A percentile compares a stretch with the other conserved stretches of the same genome.
These are phyloP conservation scores for Podila epicladia DNA, from an alignment of 192 early-diverging fungal species.

Conservation along the genomic window DNA sequence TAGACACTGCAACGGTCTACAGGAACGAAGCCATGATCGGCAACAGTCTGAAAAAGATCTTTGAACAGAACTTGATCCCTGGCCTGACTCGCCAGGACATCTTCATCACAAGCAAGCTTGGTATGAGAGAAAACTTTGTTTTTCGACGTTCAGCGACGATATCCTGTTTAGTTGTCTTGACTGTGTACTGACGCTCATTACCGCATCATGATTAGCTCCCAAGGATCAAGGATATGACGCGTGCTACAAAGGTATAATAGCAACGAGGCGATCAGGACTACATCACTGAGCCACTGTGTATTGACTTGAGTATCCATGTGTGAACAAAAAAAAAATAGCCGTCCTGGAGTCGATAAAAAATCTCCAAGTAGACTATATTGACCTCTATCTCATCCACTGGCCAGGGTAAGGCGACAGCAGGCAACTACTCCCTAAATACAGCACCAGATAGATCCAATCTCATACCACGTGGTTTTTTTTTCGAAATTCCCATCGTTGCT, in stretches of 20 bases:
- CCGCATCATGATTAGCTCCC: constrained; percentile 56
- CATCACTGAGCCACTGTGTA: background rate
- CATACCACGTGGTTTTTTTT: constrained; percentile 5
- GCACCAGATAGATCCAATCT: background rate
- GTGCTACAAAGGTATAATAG: constrained; percentile 58
- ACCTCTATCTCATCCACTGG: constrained; percentile 84
- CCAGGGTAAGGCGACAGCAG: constrained; percentile 60
- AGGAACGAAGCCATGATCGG: constrained; percentile 72
- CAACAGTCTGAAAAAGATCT: constrained; percentile 54
- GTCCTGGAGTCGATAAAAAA: constrained; percentile 62
- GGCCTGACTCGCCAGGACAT: constrained; percentile 66
- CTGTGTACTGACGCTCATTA: background rate
- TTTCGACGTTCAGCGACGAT: too few relatives aligned
- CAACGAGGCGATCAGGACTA: background rate
- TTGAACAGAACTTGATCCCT: constrained; percentile 52
- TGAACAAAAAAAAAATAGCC: constrained; percentile 33
- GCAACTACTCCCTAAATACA: background rate
- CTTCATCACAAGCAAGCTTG: constrained; percentile 77
- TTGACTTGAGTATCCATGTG: too few relatives aligned
- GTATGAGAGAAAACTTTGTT: constrained; percentile 18
- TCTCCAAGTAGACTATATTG: constrained; percentile 74
- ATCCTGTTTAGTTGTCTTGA: background rate
- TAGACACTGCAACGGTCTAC: constrained; percentile 76
- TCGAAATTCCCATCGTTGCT: background rate
- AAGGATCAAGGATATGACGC: constrained; percentile 72